Conservation (phyloP, 345 rosid genomes). For the Aquilaria malaccensis region DNA sequence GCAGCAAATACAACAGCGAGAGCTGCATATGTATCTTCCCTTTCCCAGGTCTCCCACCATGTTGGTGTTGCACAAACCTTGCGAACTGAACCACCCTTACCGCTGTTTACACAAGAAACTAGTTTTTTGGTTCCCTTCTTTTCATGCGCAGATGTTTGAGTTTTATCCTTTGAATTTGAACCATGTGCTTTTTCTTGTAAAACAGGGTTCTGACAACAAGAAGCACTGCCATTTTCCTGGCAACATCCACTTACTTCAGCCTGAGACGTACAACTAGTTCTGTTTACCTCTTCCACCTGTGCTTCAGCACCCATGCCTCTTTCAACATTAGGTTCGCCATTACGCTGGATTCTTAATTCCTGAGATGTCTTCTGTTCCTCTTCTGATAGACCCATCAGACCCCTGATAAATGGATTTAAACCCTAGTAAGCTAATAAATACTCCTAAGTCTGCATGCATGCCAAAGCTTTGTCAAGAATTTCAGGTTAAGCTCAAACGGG, state of each 20-base stretch:
- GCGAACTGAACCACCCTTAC: constrained; percentile 27
- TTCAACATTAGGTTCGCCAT: constrained; percentile 24
- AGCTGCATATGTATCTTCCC: constrained; percentile 70
- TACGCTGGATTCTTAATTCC: constrained; percentile 46
- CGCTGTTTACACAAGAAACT: constrained; percentile 24
- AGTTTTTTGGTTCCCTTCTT: constrained; percentile 32
- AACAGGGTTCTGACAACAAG: constrained; percentile 39
- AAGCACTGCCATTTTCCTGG: constrained; percentile 48
- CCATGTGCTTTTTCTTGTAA: constrained; percentile 19
- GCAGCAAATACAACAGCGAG: constrained; percentile 69
- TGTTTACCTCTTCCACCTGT: constrained; percentile 16
- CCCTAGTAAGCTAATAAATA: no score
- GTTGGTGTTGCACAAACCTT: constrained; percentile 51
- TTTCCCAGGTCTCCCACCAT: constrained; percentile 86
- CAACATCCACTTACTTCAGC: constrained; percentile 47
- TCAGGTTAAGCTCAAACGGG: no score
- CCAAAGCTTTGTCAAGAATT: no score
- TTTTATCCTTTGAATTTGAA: constrained; percentile 16
- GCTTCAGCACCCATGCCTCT: constrained; percentile 20
- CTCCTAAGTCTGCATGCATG: no score
- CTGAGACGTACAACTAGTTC: constrained; percentile 22
- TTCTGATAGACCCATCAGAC: constrained; percentile 78
- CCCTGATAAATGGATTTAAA: constrained; percentile 40
- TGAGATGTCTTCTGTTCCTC: constrained; percentile 62
- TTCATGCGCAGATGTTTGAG: constrained; percentile 26